These are phyloP conservation scores for Hansenula sp. DNA, from an alignment of 1,139 yeast species.

Conservation along the genomic window DNA sequence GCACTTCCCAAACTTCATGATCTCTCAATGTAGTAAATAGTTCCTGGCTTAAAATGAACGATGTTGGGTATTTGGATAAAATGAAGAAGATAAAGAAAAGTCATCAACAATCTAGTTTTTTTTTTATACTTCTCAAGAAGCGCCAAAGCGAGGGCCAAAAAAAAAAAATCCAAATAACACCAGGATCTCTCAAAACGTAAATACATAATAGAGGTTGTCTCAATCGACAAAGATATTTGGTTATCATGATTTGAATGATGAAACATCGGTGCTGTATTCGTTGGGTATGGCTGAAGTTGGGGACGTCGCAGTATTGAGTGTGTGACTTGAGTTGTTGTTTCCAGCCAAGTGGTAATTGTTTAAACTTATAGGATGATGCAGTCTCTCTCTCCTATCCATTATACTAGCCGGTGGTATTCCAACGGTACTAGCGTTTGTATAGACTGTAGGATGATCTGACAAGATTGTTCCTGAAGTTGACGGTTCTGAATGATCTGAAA, in stretches of 20 bases:
- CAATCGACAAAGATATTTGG: too few species aligned
- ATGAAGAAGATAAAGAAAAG: too few species aligned
- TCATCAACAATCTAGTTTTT: too few species aligned
- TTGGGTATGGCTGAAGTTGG: conserved; percentile 11
- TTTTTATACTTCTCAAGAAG: too few species aligned
- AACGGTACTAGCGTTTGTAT: conserved; percentile 54
- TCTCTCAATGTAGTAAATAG: too few species aligned
- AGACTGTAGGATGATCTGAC: conserved; percentile 42
- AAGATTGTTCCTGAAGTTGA: conserved; percentile 37
- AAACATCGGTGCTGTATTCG: conserved; percentile 10
- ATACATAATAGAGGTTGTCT: too few species aligned
- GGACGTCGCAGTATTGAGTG: conserved; percentile 8
- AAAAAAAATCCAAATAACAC: too few species aligned
- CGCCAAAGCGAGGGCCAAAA: too few species aligned
- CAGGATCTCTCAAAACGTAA: too few species aligned
- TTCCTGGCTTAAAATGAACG: too few species aligned
- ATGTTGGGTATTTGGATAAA: too few species aligned
- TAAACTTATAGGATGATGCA: conserved; percentile 5
- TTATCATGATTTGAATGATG: conserved; percentile 3
- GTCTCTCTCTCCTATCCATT: conserved; percentile 38
- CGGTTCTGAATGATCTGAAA: conserved; percentile 29
- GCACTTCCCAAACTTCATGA: background rate
- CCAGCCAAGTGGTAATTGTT: conserved; percentile 1
- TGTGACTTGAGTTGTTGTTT: conserved; percentile 4
- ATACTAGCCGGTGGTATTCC: conserved; percentile 67